phyloP scores from a whole-genome alignment of 768 basidiomycete species.

The Kwoniella bestiolae region DNA sequence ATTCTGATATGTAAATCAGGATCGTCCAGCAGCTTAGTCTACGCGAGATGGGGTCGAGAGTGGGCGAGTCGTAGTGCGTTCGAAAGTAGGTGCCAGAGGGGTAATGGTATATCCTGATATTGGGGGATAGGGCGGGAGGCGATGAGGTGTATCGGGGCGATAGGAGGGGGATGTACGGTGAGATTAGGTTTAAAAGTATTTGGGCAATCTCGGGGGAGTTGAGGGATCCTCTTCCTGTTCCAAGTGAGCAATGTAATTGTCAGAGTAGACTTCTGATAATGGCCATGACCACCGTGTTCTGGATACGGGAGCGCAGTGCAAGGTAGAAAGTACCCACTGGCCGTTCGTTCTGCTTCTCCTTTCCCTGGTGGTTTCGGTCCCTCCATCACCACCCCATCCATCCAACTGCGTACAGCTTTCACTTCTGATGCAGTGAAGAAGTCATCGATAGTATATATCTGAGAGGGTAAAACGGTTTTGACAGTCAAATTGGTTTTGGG shows the following conservation, averaged over 20 bases:
- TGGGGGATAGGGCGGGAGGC: slow-evolving; percentile 28
- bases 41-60: slow-evolving; percentile 13
- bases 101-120: slow-evolving; percentile 42
- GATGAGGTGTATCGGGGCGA: slow-evolving; percentile 5
- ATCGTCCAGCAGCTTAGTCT: slow-evolving; percentile 39
- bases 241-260: too few relatives aligned
- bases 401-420: slow-evolving; percentile 20
- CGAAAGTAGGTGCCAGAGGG: slow-evolving; percentile 30
- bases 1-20: slow-evolving; percentile 31
- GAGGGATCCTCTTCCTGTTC: slow-evolving; percentile 24
- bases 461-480: slow-evolving; percentile 18
- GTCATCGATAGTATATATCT: slow-evolving; percentile 36
- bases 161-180: slow-evolving; percentile 23
- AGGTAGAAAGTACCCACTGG: too few relatives aligned
- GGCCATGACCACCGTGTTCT: too few relatives aligned
- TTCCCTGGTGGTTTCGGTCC: slow-evolving; percentile 34
- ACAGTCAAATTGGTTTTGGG: not conserved
- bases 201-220: slow-evolving; percentile 29
- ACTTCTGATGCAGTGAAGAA: slow-evolving; percentile 19
- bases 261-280: too few relatives aligned
- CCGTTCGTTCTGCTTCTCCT: slow-evolving; percentile 41
- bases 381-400: slow-evolving; percentile 20
- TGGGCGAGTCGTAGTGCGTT: slow-evolving; percentile 38
- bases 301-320: too few relatives aligned
- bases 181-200: slow-evolving; percentile 15